These are phyloP conservation scores for Nitzschia palea DNA, from an alignment of 108 stramenopile genomes.

Conservation along the genomic window DNA sequence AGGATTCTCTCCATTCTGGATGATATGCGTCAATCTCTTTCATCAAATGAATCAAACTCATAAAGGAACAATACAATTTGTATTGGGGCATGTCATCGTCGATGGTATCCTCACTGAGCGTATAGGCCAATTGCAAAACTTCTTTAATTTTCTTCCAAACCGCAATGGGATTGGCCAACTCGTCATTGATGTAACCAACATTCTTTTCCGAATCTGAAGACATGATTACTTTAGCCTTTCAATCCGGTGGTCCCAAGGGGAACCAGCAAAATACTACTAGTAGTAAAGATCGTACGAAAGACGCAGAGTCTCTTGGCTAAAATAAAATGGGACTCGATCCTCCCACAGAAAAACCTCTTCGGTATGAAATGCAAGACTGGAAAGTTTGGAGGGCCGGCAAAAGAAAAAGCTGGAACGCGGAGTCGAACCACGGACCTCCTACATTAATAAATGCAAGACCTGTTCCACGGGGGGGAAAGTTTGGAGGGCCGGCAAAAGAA, in stretches of 20 bases:
- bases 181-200: constrained; percentile 8
- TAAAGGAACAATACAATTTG: constrained; percentile 8
- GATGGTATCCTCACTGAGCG: constrained; percentile 1
- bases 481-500: too few species aligned
- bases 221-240: too few species aligned
- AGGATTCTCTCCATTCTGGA: constrained; percentile 13
- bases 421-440: constrained; percentile 43
- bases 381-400: too few species aligned
- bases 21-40: constrained; percentile 8
- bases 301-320: too few species aligned
- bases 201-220: too few species aligned
- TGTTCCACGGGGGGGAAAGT: too few species aligned
- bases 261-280: too few species aligned
- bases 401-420: constrained; percentile 26
- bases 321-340: too few species aligned
- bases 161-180: constrained; percentile 1
- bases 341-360: too few species aligned
- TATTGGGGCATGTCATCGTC: constrained; percentile 3
- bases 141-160: constrained; percentile 11
- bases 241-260: background rate
- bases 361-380: too few species aligned
- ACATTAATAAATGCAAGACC: too few species aligned
- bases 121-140: constrained; percentile 4
- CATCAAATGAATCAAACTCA: constrained; percentile 18
- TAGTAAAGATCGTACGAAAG: too few species aligned